Evolutionary conservation across 495 filamentous ascomycete genomes (phyloP).

Genomic region (Friedmanniomyces endolithicus): DNA sequence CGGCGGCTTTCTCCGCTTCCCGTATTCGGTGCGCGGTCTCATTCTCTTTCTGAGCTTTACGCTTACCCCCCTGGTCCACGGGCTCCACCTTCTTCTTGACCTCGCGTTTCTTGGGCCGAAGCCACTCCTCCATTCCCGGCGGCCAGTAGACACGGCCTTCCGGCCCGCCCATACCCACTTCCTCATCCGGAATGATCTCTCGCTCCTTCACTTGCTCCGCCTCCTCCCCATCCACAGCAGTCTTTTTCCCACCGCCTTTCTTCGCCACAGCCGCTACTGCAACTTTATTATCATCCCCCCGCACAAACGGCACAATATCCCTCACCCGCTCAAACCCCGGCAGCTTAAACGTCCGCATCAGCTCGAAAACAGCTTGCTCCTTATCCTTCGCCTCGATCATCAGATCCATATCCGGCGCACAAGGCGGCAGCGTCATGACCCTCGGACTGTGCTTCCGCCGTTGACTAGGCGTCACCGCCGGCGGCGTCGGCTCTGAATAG

Average conservation of each 20-base stretch:
- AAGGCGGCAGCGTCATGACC: slow-evolving; percentile 68
- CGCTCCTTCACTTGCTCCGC: slow-evolving; percentile 23
- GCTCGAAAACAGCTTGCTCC: slow-evolving; percentile 90
- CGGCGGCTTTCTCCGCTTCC: slow-evolving; percentile 8
- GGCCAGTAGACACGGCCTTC: slow-evolving; percentile 90
- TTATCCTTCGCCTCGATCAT: slow-evolving; percentile 99
- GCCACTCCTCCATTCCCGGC: slow-evolving; percentile 76
- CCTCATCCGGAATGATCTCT: slow-evolving; percentile 46
- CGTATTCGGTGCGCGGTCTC: neutral
- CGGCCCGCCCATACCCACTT: slow-evolving; percentile 78
- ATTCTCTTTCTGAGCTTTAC: slow-evolving; percentile 7
- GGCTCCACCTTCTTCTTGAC: slow-evolving; percentile 46
- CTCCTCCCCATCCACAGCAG: slow-evolving; percentile 34
- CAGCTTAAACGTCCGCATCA: slow-evolving; percentile 77
- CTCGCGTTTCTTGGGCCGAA: slow-evolving; percentile 63
- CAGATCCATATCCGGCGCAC: slow-evolving; percentile 68
- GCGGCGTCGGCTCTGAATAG: slow-evolving; percentile 67
- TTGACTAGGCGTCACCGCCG: slow-evolving; percentile 62
- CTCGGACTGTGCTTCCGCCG: slow-evolving; percentile 74
- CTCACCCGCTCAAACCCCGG: slow-evolving; percentile 63
- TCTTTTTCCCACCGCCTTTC: slow-evolving; percentile 39
- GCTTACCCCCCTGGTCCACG: slow-evolving; percentile 1
- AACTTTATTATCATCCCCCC: slow-evolving; percentile 65
- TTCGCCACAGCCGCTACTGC: slow-evolving; percentile 38
- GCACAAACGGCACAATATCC: slow-evolving; percentile 64